A percentile compares a stretch with the other conserved stretches of the same genome.
Conservation (phyloP, 169 alveolate genomes). For the Eimeria necatrix region DNA sequence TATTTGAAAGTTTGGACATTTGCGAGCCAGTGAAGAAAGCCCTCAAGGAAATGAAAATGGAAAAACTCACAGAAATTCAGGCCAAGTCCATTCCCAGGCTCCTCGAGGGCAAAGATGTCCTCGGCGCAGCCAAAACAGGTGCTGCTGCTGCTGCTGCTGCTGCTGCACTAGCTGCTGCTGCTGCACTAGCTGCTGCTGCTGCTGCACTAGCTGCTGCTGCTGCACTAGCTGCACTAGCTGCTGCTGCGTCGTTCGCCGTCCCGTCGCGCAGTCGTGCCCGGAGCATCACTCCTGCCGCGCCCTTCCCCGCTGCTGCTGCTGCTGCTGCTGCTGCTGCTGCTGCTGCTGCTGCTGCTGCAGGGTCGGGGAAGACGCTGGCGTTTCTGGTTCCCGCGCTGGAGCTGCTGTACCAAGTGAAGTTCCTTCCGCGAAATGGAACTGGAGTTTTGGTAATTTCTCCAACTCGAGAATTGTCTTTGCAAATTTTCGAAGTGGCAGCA, state of each 20-base stretch:
- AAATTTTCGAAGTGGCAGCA: slow-evolving; percentile 98
- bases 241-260: slow-evolving; percentile 98
- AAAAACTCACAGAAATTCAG: slow-evolving; percentile 97
- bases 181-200: background rate
- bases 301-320: background rate
- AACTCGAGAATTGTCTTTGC: slow-evolving; percentile 98
- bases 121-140: slow-evolving; percentile 98
- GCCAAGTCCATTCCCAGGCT: slow-evolving; percentile 98
- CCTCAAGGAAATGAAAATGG: slow-evolving; percentile 93
- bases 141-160: background rate
- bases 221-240: slow-evolving; percentile 84
- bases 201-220: background rate
- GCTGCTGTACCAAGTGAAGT: slow-evolving; percentile 95
- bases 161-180: background rate
- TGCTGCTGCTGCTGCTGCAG: slow-evolving; percentile 80
- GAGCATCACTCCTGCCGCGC: background rate
- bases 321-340: background rate
- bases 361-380: slow-evolving; percentile 99
- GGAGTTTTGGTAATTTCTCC: slow-evolving; percentile 96
- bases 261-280: slow-evolving; percentile 91
- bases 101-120: slow-evolving; percentile 98
- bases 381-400: slow-evolving; percentile 99
- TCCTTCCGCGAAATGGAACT: slow-evolving; percentile 97
- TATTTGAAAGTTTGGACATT: slow-evolving; percentile 92
- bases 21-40: slow-evolving; percentile 96